Evolutionary conservation across 208 protist genomes (phyloP), one percentile per base, ranked within the genome.

Genomic region (Leishmania turanica): DNA sequence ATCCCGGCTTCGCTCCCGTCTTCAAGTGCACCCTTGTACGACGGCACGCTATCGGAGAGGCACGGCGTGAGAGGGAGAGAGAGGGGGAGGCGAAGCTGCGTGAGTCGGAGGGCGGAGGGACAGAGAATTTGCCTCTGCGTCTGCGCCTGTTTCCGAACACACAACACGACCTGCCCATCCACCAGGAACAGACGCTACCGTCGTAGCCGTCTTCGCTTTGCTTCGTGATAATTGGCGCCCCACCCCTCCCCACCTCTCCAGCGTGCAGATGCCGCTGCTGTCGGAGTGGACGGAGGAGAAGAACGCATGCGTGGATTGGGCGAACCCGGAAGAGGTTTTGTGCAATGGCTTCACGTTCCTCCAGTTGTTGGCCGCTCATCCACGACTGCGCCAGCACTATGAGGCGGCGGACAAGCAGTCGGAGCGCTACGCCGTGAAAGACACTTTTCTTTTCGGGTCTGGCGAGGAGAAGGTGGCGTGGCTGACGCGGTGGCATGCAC

Each of bases 291-390:
- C 81, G 11, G 87, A 89, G 73, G 94, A 94, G 73, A 95, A 96
- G 82, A 94, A 88, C 74, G 91, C 92, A 34, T 86, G 88, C 81
- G 88, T 98, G 71, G 92, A 98, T 78, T 98, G 95, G 93, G 70
- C 77, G 0, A 80, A 88, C 77, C 77, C 91, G 0, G 79, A 86
- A 3, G 95, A 98, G 62, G 91, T 92, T 5, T 54, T 96, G 13
- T 72, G 84, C 65, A 95, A 96, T 71, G 83, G 84, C 9, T 96
- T 93, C 83, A 96, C 93, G 0, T 94, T 98, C 85, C 80, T 96
- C 11, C 90, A 95, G 75, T 66, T 96, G 15, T 66, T 96, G 24
- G 71, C 79, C 8, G 89, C 85, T 17, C 93, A 98, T 65, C 87
- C 91, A 1, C 75, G 79, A 1, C 84, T 98, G 49, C 81, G 78